Evolutionary conservation across 208 protist species (phyloP).

Genomic region (Trypanosoma cruzi): DNA sequence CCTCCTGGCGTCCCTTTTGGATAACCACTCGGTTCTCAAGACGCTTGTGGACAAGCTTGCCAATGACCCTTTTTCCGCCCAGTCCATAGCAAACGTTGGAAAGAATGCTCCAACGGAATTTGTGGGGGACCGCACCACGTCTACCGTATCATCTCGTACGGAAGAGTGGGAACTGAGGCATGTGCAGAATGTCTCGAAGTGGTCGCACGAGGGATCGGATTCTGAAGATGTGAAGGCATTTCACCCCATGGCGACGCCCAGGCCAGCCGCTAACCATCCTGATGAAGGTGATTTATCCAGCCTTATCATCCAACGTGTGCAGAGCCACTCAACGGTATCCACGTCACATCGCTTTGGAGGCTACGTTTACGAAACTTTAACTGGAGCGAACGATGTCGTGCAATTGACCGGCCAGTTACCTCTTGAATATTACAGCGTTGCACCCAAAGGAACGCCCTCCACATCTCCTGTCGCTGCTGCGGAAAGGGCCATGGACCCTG

Average conservation of each 20-base stretch:
- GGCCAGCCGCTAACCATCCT: not conserved
- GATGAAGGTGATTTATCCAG: not conserved
- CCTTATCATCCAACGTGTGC: not conserved
- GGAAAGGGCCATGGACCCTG: not conserved
- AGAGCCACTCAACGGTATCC: not conserved
- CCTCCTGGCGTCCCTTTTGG: constrained; percentile 4
- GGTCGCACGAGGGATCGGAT: not conserved
- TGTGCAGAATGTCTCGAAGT: not conserved
- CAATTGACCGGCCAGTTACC: constrained; percentile 14
- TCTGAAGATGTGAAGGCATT: not conserved
- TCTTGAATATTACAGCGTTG: constrained; percentile 17
- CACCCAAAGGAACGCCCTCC: not conserved
- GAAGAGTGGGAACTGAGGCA: not conserved
- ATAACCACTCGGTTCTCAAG: constrained; percentile 3
- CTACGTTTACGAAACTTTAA: constrained; percentile 19
- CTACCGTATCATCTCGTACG: not conserved
- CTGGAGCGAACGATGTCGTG: not conserved
- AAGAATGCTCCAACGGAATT: not conserved
- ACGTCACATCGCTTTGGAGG: constrained; percentile 27
- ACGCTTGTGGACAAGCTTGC: constrained; percentile 10
- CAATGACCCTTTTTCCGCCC: not conserved
- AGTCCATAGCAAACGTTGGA: not conserved
- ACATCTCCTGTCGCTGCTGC: not conserved
- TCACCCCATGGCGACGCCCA: not conserved
- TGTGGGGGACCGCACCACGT: not conserved